Percentiles rank a stretch among this genome's conserved stretches.
Evolutionary conservation across 1,284 basidiomycete species (phyloP).

Genomic region (Tylopilus sp.): DNA sequence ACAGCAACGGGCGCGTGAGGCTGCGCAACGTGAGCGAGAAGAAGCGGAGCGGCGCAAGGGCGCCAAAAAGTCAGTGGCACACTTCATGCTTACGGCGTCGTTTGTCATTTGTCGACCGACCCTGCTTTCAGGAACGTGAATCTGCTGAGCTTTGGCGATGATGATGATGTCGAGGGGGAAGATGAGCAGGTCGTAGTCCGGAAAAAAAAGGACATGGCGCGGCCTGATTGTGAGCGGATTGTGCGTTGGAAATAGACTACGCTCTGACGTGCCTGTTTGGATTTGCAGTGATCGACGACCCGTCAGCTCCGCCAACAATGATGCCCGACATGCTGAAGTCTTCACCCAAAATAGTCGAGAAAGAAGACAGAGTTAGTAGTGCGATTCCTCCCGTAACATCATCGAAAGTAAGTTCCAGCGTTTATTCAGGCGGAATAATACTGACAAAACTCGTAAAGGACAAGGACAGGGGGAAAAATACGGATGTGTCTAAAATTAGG

Average conservation of each 20-base stretch:
- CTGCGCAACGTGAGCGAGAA: conserved; percentile 82
- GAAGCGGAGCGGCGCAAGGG: conserved; percentile 78
- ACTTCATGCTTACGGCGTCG: background rate
- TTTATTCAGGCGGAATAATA: background rate
- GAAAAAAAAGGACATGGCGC: conserved; percentile 84
- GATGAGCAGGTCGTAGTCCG: conserved; percentile 60
- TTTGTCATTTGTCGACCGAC: conserved; percentile 8
- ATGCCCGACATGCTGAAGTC: conserved; percentile 33
- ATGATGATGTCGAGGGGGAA: conserved; percentile 71
- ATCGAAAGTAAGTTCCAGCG: conserved; percentile 29
- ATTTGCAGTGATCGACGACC: conserved; percentile 64
- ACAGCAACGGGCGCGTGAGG: conserved; percentile 83
- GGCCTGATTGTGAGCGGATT: conserved; percentile 79
- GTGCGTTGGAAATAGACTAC: background rate
- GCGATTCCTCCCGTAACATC: conserved; percentile 6
- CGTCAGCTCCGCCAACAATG: conserved; percentile 36
- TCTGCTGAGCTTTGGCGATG: conserved; percentile 88
- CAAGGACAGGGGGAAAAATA: conserved; percentile 55
- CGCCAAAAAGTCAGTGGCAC: conserved; percentile 80
- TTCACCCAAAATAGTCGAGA: conserved; percentile 27
- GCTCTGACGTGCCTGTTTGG: conserved; percentile 6
- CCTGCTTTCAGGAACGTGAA: conserved; percentile 77
- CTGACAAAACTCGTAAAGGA: conserved; percentile 31
- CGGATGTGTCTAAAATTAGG: conserved; percentile 76
- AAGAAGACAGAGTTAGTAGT: conserved; percentile 8